Conservation (phyloP, 1,139 yeast genomes). For the Candida pseudoviswanathii region DNA sequence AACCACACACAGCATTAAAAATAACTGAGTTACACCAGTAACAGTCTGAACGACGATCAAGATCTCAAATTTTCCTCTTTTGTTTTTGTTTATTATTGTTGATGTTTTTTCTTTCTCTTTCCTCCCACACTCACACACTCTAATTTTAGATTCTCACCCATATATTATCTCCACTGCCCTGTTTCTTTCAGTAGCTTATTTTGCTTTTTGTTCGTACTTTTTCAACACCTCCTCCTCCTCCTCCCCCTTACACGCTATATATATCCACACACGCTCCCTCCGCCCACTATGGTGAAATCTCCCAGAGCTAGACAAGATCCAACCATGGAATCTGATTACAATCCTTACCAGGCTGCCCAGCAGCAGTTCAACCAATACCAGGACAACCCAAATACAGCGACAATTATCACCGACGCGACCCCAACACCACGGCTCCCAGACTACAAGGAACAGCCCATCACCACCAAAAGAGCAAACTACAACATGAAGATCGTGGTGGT, state of each 20-base stretch:
- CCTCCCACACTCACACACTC: too few species aligned
- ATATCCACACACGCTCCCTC: neutral
- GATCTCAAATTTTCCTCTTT: too few species aligned
- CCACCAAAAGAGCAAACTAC: conserved; percentile 36
- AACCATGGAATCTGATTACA: conserved; percentile 11
- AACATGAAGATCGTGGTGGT: conserved; percentile 78
- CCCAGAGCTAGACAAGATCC: conserved; percentile 9
- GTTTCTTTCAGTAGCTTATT: neutral
- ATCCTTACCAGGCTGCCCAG: conserved; percentile 33
- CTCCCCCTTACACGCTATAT: neutral
- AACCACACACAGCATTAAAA: too few species aligned
- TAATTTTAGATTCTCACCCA: too few species aligned
- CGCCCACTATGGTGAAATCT: conserved; percentile 5
- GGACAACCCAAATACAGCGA: conserved; percentile 22
- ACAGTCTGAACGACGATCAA: too few species aligned
- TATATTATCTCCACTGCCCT: too few species aligned
- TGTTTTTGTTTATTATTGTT: too few species aligned
- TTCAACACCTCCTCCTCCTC: neutral
- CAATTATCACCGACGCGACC: conserved; percentile 39
- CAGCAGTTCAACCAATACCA: conserved; percentile 20
- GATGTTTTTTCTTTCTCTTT: too few species aligned
- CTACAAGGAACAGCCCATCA: conserved; percentile 33
- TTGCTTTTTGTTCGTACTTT: neutral
- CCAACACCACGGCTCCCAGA: conserved; percentile 36
- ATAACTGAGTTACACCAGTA: too few species aligned